phyloP scores from a whole-genome alignment of 1,284 basidiomycete genomes.

The Termitomyces sp. region DNA sequence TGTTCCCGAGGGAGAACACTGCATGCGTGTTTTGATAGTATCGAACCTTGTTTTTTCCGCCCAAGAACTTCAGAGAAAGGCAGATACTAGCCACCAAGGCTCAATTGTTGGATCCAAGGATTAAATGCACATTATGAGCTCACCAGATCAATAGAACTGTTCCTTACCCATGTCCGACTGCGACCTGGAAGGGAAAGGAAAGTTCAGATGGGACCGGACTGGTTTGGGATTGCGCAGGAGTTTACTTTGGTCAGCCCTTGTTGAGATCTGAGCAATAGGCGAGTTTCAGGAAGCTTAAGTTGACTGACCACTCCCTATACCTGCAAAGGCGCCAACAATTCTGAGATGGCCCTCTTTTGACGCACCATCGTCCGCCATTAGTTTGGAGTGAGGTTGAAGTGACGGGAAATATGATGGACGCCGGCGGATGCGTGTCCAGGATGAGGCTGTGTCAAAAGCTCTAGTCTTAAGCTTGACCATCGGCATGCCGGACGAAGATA shows the following conservation, averaged over 20 bases:
- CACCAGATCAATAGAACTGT: constrained; percentile 13
- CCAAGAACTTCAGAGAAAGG: constrained; percentile 10
- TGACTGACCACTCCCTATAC: constrained; percentile 54
- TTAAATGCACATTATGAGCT: background rate
- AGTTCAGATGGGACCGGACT: constrained; percentile 2
- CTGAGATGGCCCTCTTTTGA: constrained; percentile 35
- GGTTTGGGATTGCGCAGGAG: constrained; percentile 10
- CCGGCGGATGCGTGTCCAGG: background rate
- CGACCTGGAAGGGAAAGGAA: constrained; percentile 40
- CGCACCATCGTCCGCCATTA: constrained; percentile 30
- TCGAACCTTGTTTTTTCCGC: constrained; percentile 47
- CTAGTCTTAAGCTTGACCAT: background rate
- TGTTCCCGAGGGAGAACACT: constrained; percentile 67
- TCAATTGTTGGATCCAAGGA: constrained; percentile 3
- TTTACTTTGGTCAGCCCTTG: constrained; percentile 57
- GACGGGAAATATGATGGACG: constrained; percentile 2
- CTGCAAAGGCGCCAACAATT: constrained; percentile 55
- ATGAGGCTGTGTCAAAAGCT: background rate
- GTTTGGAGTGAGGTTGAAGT: background rate
- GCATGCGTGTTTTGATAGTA: constrained; percentile 73
- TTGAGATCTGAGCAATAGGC: background rate
- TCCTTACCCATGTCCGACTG: constrained; percentile 61
- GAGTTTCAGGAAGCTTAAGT: background rate
- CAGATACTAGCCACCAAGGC: constrained; percentile 5
- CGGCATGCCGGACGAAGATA: constrained; percentile 7